Base-by-base conservation (phyloP, 23 red algal species). In the Gracilariopsis chorda region DNA sequence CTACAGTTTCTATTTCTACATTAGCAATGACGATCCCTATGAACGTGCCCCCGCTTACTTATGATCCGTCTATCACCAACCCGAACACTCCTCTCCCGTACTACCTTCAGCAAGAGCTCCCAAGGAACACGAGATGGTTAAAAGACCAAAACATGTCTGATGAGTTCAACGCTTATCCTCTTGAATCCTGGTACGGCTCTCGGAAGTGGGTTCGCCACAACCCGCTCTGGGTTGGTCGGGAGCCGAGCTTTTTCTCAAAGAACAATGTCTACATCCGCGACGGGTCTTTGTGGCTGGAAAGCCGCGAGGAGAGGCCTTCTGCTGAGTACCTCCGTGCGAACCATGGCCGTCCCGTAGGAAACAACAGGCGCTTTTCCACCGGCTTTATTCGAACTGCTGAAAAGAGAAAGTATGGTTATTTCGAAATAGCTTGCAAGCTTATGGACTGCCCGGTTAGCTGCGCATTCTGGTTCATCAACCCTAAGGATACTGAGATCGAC, bases 381-480 rank as follows among this genome's bases (percentile, higher is more conserved):
- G 82, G 57, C 35, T 86, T 86, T 23, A 65, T 86, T 35, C 37
- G 82, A 2, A 86, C 82, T 11, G 19, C 30, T 0, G 63, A 86
- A 65, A 86, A 51, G 47, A 60, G 82, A 6, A 43, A 68, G 10
- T 86, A 86, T 49, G 82, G 82, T 1, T 86, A 86, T 30, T 86
- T 86, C 71, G 82, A 86, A 14, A 86, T 86, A 16, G 41, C 59
- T 27, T 86, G 82, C 47, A 45, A 65, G 19, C 58, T 86, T 2
- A 86, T 86, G 82, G 82, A 86, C 17, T 68, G 82, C 23, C 59
- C 59, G 9, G 76, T 91, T 57, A 78, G 69, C 10, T 73, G 74
- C 51, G 74, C 87, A n/a, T 91, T 91, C 42, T 91, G 87, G 87
- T 51, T 91, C 20, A 63, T 74, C 4, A 36, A 69, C 32, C 74